Conservation (phyloP, 176 grass and related monocot genomes). For the Triticum dicoccoides region DNA sequence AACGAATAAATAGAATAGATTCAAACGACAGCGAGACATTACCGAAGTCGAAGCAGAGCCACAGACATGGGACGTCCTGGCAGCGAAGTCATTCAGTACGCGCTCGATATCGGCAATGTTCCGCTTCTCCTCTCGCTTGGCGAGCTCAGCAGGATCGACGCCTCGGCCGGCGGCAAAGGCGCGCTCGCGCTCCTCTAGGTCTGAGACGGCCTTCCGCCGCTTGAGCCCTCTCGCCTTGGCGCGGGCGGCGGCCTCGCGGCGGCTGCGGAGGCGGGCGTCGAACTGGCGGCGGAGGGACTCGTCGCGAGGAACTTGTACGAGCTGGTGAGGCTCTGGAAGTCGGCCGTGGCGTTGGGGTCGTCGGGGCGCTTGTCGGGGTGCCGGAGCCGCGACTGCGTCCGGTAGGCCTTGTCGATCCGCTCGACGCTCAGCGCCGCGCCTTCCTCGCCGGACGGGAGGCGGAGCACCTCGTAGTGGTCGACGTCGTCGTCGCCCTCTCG, state of each 20-base stretch:
- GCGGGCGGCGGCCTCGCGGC: conserved; percentile 47
- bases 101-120: conserved; percentile 47
- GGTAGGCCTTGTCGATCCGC: conserved; percentile 79
- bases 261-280: conserved; percentile 54
- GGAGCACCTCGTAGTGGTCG: conserved; percentile 75
- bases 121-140: conserved; percentile 40
- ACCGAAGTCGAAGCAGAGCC: conserved; percentile 41
- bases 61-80: background rate
- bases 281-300: conserved; percentile 68
- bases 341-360: conserved; percentile 77
- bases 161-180: conserved; percentile 12
- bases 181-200: conserved; percentile 87
- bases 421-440: conserved; percentile 53
- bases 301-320: conserved; percentile 72
- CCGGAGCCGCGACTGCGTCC: conserved; percentile 52
- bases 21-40: background rate
- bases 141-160: conserved; percentile 29
- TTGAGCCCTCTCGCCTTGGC: conserved; percentile 40
- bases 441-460: conserved; percentile 64
- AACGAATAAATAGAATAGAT: background rate
- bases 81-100: conserved; percentile 29
- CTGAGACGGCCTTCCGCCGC: conserved; percentile 59
- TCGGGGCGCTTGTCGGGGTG: conserved; percentile 82
- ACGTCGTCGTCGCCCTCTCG: conserved; percentile 45
- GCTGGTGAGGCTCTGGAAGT: conserved; percentile 70